These are phyloP conservation scores for Ichthyophthirius multifiliis DNA, from an alignment of 169 alveolate species.

Conservation along the genomic window DNA sequence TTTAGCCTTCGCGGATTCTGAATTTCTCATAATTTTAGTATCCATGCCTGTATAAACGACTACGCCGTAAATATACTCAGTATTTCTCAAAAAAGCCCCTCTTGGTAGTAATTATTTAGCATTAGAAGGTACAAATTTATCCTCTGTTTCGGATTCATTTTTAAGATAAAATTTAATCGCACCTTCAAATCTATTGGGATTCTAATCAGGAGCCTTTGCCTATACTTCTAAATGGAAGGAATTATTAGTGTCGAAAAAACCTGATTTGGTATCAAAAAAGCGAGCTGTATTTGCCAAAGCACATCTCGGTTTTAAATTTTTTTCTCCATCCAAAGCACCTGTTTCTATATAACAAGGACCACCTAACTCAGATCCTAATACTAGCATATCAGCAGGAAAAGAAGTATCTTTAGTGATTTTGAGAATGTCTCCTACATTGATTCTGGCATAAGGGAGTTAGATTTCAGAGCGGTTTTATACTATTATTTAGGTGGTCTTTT, in stretches of 20 bases:
- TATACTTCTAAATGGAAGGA: background rate
- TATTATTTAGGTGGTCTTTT: conserved; percentile 37
- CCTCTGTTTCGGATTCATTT: background rate
- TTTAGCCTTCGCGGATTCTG: conserved; percentile 38
- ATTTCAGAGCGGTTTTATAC: conserved; percentile 65
- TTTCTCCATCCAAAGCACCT: conserved; percentile 78
- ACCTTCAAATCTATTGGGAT: background rate
- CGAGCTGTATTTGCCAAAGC: conserved; percentile 6
- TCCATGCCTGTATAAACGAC: conserved; percentile 91
- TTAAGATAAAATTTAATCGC: background rate
- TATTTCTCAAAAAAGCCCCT: conserved; percentile 70
- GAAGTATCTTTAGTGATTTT: conserved; percentile 62
- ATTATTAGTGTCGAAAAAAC: background rate
- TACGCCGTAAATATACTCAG: conserved; percentile 76
- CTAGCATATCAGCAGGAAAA: conserved; percentile 82
- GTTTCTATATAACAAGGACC: conserved; percentile 81
- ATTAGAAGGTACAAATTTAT: background rate
- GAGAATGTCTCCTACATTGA: conserved; percentile 80
- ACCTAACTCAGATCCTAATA: conserved; percentile 59
- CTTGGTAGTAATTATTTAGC: conserved; percentile 59
- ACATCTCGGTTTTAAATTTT: conserved; percentile 33
- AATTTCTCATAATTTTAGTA: conserved; percentile 89
- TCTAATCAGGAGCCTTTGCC: background rate
- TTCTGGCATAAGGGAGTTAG: conserved; percentile 48
- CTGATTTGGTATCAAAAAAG: background rate